Conservation (phyloP, 2,329 filamentous ascomycete species). For the Albophoma yamanashiensis region DNA sequence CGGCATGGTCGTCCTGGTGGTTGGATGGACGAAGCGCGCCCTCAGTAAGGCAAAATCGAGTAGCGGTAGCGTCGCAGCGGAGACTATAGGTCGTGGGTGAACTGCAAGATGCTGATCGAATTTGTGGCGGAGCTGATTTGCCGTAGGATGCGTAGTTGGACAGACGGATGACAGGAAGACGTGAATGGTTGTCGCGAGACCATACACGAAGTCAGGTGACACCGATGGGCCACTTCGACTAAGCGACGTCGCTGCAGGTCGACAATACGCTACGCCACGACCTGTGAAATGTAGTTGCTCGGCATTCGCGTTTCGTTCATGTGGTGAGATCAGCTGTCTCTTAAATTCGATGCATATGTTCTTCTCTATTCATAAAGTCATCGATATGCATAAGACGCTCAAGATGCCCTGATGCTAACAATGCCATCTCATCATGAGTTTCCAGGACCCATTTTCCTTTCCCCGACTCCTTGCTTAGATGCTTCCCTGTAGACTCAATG, state of each 20-base stretch:
- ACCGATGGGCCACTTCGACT: background rate
- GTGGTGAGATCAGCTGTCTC: background rate
- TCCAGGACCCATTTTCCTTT: background rate
- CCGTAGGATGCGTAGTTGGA: background rate
- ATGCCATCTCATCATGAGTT: background rate
- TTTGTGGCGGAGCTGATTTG: background rate
- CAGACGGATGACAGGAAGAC: background rate
- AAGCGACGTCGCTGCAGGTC: background rate
- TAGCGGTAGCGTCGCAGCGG: background rate
- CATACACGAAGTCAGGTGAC: conserved; percentile 11
- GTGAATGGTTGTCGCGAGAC: background rate
- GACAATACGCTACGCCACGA: background rate
- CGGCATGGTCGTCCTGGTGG: conserved; percentile 43
- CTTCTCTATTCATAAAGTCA: background rate
- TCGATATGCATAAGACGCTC: background rate
- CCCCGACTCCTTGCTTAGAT: background rate
- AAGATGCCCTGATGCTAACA: background rate
- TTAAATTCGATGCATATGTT: background rate
- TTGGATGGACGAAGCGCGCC: background rate
- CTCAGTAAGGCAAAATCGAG: background rate
- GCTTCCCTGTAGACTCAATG: background rate
- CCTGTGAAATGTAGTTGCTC: background rate
- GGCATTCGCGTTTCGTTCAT: background rate
- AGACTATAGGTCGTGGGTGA: background rate
- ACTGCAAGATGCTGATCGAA: background rate